Evolutionary conservation across 1,284 basidiomycete species (phyloP), one percentile per base, ranked within the genome.

Genomic region (Rhodotorula sp.): DNA sequence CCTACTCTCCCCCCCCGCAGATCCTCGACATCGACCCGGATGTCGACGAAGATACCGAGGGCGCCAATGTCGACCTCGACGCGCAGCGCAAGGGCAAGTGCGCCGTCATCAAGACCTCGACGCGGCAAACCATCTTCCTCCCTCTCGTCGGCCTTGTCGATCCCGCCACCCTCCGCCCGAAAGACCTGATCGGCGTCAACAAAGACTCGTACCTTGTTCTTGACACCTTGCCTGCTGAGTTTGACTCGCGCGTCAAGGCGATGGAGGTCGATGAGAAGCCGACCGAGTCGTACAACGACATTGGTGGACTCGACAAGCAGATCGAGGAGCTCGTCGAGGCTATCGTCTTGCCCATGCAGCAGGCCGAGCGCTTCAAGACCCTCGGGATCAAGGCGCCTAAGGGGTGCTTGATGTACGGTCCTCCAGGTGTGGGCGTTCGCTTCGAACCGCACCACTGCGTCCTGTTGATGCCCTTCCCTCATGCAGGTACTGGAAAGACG

Each of bases 171-270:
- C 87, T 99, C 67, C 87, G 85, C 77, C 95, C 95, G 4, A 87
- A 90, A 55, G 96, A 98, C 82, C 85, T 99, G 66, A 96, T 99
- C 77, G 95, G 95, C 73, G 95, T 99, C 62, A 99, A 99, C 84
- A 99, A 99, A 81, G 95, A 99, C 81, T 97, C 93, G n/a, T 99
- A 99, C 79, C 87, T 99, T 71, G 87, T 99, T 55, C 86, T 99
- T 40, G 95, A 99, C 81, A 95, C 87, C 59, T 82, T 91, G 5
- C 89, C 89, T 10, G 82, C 86, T 69, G 89, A 91, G 77, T 91
- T 88, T 80, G 89, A 91, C 77, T 87, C 87, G 47, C 83, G 89
- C 67, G 89, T 91, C 62, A 90, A 90, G 80, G 89, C 89, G 3
- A 99, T 99, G 94, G 93, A 98, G 80, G 96, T 91, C 2, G 89